Evolutionary conservation across 352 stramenopile genomes (phyloP).

Genomic region (Phytophthora cryptogea): DNA sequence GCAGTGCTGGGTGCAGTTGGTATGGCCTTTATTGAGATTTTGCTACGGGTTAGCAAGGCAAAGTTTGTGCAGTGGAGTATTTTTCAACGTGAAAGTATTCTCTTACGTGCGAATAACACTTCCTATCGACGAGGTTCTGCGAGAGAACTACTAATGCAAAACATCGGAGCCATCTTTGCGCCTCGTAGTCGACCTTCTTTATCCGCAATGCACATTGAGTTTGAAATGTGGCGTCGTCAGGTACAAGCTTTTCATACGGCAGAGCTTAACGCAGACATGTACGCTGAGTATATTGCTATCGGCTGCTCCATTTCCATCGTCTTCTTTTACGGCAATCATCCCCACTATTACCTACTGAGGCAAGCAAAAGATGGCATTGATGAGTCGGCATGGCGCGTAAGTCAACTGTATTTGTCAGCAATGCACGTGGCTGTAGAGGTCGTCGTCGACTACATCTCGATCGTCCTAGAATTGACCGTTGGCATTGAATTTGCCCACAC

Average conservation of each 20-base stretch:
- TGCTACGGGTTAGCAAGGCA: slow-evolving; percentile 28
- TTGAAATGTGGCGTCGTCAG: slow-evolving; percentile 19
- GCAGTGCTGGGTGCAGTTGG: slow-evolving; percentile 20
- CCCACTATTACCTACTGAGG: slow-evolving; percentile 27
- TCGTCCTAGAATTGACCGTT: slow-evolving; percentile 25
- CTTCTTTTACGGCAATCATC: slow-evolving; percentile 37
- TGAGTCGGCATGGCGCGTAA: background rate
- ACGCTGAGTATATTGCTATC: slow-evolving; percentile 51
- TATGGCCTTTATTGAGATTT: slow-evolving; percentile 39
- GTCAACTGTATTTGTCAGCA: slow-evolving; percentile 8
- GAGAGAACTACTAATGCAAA: background rate
- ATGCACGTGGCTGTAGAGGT: slow-evolving; percentile 32
- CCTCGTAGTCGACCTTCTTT: background rate
- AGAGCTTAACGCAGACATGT: slow-evolving; percentile 40
- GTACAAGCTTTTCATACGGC: slow-evolving; percentile 27
- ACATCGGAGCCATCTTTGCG: background rate
- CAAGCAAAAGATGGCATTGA: slow-evolving; percentile 1
- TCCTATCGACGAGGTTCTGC: background rate
- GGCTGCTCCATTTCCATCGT: slow-evolving; percentile 33
- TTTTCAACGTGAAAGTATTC: slow-evolving; percentile 5
- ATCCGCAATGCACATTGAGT: background rate
- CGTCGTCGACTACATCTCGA: slow-evolving; percentile 27
- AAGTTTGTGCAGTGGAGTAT: slow-evolving; percentile 20
- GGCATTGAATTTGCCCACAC: slow-evolving; percentile 17
- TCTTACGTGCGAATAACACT: background rate